phyloP scores from a whole-genome alignment of 805 yeast genomes.

The Starmerella powellii region DNA sequence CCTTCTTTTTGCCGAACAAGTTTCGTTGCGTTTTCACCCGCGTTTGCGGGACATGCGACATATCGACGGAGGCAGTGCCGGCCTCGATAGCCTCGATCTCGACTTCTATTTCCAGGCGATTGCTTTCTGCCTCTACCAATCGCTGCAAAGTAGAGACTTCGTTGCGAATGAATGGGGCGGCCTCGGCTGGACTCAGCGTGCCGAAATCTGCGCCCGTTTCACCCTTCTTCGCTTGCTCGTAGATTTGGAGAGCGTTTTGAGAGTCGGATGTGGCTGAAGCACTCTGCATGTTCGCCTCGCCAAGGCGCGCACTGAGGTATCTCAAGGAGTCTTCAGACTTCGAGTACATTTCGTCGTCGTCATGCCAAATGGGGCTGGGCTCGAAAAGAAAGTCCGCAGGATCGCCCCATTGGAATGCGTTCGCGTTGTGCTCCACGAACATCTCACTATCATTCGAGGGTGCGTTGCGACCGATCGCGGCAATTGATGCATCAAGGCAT shows the following conservation, averaged over 20 bases:
- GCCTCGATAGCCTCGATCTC: constrained; percentile 82
- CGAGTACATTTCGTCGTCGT: constrained; percentile 61
- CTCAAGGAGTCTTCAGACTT: constrained; percentile 32
- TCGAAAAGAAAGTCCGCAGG: constrained; percentile 75
- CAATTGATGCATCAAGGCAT: constrained; percentile 40
- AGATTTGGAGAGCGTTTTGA: constrained; percentile 24
- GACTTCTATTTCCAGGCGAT: constrained; percentile 65
- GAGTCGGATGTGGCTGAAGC: constrained; percentile 17
- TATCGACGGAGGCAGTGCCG: constrained; percentile 55
- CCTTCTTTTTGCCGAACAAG: constrained; percentile 35
- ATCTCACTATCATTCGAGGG: constrained; percentile 72
- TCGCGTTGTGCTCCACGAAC: constrained; percentile 78
- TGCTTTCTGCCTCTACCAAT: constrained; percentile 62
- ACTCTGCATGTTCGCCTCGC: constrained; percentile 32
- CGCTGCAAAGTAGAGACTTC: constrained; percentile 44
- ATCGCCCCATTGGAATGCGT: constrained; percentile 52
- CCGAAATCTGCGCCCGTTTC: constrained; percentile 28
- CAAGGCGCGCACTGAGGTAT: constrained; percentile 29
- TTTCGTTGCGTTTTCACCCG: constrained; percentile 45
- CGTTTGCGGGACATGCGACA: constrained; percentile 27
- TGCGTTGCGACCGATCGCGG: constrained; percentile 53
- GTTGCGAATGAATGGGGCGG: constrained; percentile 34
- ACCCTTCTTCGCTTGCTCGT: constrained; percentile 30
- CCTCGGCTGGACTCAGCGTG: constrained; percentile 10
- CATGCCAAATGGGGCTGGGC: constrained; percentile 94